Evolutionary conservation across 805 yeast genomes (phyloP), one percentile per base, ranked within the genome.

Genomic region (Ogataea haglerorum): DNA sequence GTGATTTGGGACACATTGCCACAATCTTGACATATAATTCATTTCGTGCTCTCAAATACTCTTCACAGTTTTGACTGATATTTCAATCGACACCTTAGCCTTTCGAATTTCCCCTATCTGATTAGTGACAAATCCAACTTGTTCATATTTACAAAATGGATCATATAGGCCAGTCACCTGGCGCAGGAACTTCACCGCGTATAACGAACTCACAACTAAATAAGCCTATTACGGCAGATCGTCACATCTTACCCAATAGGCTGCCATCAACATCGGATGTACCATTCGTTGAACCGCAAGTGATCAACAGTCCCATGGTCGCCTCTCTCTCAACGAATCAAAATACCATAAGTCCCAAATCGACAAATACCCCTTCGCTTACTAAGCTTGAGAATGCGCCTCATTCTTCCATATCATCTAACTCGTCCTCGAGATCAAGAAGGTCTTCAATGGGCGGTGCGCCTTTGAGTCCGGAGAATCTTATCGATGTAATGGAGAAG

Each of bases 401-500:
- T 9, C 51, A 47, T 34, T 49, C 57, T 6, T 51, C 56, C 9
- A 32, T 48, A 3, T 51, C 57, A 10, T 53, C 57, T 4, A 39
- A 48, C 3, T 50, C 57, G 3, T 47, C 52, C 7, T 44, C 49
- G 2, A 34, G 48, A 24, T 51, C 55, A 9, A 45, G 53, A 40
- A 38, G 43, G 18, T 49, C 53, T 3, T 49, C 52, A 1, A 34
- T 47, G 21, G 42, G 51, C 36, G 47, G 47, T 12, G 42, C 43
- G 3, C 43, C 49, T 6, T 27, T 65, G 28, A 64, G 63, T 27
- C 65, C 69, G 7, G 81, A 73, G 21, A 74, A 76, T 46, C 66
- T 76, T 14, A 70, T 78, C 27, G 80, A 78, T 53, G 56, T 70
- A 25, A 76, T 83, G 80, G 90, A 83, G 52, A 69, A 79, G 38